A percentile compares a stretch with the other conserved stretches of the same genome.
These are phyloP conservation scores for Coemansia sp. DNA, from an alignment of 192 early-diverging fungal species.

Conservation along the genomic window DNA sequence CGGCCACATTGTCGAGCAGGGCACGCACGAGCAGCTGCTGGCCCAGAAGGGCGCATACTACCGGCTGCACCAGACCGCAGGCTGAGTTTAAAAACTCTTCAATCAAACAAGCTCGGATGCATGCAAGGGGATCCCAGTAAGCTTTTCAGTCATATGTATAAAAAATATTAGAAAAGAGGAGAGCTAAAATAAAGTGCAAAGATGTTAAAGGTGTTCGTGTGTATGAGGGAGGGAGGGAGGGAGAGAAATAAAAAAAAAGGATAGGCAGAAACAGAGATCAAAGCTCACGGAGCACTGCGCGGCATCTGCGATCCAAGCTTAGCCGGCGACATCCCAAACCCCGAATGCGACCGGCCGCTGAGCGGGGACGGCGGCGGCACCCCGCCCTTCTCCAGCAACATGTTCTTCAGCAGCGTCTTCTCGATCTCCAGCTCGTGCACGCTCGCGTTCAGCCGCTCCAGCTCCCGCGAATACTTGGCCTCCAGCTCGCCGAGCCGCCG, in stretches of 20 bases:
- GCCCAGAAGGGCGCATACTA: slow-evolving; percentile 43
- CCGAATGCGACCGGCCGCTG: not conserved
- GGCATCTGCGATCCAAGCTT: slow-evolving; percentile 1
- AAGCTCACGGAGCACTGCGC: not conserved
- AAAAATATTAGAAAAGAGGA: too few relatives aligned
- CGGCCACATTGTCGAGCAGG: slow-evolving; percentile 52
- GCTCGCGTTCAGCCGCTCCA: slow-evolving; percentile 21
- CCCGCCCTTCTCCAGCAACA: slow-evolving; percentile 26
- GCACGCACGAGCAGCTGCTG: slow-evolving; percentile 46
- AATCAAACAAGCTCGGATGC: too few relatives aligned
- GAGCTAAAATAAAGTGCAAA: too few relatives aligned
- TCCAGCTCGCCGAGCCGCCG: slow-evolving; percentile 48
- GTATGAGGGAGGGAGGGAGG: not conserved
- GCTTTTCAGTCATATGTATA: too few relatives aligned
- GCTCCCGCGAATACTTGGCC: slow-evolving; percentile 22
- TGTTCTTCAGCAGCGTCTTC: slow-evolving; percentile 45
- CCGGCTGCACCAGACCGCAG: slow-evolving; percentile 12
- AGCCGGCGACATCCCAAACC: not conserved
- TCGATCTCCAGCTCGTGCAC: slow-evolving; percentile 46
- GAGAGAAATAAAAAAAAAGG: not conserved
- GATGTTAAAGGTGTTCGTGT: too few relatives aligned
- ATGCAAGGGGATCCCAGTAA: too few relatives aligned
- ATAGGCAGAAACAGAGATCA: not conserved
- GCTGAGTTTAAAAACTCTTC: too few relatives aligned
- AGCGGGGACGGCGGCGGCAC: slow-evolving; percentile 11